Evolutionary conservation across 140 eudicot species (phyloP), one percentile per base, ranked within the genome.

Genomic region (Oenanthe javanica): DNA sequence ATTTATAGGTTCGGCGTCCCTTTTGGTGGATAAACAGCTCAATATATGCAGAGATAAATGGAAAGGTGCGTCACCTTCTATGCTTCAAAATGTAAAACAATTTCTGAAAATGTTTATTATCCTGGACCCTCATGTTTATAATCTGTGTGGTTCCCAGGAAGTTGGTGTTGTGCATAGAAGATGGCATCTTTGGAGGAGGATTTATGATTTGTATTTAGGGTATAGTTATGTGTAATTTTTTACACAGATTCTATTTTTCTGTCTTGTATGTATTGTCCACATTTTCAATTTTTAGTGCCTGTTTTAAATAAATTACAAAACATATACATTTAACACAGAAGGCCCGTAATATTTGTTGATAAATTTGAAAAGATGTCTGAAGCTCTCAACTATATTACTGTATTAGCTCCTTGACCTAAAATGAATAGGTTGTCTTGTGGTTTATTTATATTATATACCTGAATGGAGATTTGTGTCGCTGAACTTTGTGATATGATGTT

Each of bases 11-110:
- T 40, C 93, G 97, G 79, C 88, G 97, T 86, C 97, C 99, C 72
- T 89, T 94, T 91, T 94, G 99, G 97, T 94, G 99, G 99, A 82
- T 94, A 83, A 94, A 89, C 78, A 94, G 99, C 84, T 94, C 99
- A 43, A 94, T 94, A 79, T 94, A 92, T 85, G 89, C 97, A 21
- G 99, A 95, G 87, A 86, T 92, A 77, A 84, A 89, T 86, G 97
- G 99, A 76, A 90, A 92, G 90, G 99, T 92, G 91, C 77, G 92
- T n/a, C 74, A 72, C 45, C 21, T 71, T 59, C 6, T 75, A 51
- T n/a, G 14, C 3, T 18, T 27, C 19, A 25, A 73, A 23, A 16
- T 18, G 54, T 72, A 23, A 43, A 40, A 7, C 9, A 23, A 55
- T 61, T 25, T 21, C 9, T n/a, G 9, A 47, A 11, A 57, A 23